Conservation (phyloP, 140 eudicot species). For the Oenanthe javanica region DNA sequence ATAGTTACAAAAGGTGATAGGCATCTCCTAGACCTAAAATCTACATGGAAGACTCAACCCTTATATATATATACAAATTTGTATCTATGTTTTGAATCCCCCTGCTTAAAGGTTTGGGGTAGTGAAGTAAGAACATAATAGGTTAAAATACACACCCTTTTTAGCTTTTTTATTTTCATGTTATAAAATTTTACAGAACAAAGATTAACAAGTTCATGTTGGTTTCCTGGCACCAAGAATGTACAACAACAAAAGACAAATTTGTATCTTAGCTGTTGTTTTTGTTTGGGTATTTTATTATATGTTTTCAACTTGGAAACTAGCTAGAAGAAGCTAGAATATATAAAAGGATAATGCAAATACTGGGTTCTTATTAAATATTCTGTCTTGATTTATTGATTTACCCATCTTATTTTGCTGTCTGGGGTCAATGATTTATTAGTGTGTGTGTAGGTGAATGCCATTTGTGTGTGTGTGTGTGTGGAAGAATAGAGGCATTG, state of each 20-base stretch:
- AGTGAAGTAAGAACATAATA: not conserved
- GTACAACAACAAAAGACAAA: slow-evolving; percentile 3
- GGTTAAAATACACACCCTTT: slow-evolving; percentile 1
- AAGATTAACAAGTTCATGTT: not conserved
- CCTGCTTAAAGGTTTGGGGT: slow-evolving; percentile 18
- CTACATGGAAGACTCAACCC: slow-evolving; percentile 26
- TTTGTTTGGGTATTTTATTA: not conserved
- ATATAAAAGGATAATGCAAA: not conserved
- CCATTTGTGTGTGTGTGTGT: not conserved
- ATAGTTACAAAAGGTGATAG: slow-evolving; percentile 27
- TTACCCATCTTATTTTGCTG: not conserved
- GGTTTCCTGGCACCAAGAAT: not conserved
- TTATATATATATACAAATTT: slow-evolving; percentile 22
- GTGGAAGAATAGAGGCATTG: not conserved
- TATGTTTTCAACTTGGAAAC: not conserved
- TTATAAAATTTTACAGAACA: not conserved
- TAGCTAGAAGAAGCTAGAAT: not conserved
- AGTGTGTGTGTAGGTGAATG: not conserved
- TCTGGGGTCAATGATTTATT: not conserved
- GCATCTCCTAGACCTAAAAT: slow-evolving; percentile 31
- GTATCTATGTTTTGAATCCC: slow-evolving; percentile 23
- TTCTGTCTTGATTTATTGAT: not conserved
- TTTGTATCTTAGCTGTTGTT: not conserved
- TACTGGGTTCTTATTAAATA: not conserved
- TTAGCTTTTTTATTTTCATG: not conserved